Base-by-base conservation (phyloP, 2,329 filamentous ascomycete species). In the Mycosphaerelloides madeirae region DNA sequence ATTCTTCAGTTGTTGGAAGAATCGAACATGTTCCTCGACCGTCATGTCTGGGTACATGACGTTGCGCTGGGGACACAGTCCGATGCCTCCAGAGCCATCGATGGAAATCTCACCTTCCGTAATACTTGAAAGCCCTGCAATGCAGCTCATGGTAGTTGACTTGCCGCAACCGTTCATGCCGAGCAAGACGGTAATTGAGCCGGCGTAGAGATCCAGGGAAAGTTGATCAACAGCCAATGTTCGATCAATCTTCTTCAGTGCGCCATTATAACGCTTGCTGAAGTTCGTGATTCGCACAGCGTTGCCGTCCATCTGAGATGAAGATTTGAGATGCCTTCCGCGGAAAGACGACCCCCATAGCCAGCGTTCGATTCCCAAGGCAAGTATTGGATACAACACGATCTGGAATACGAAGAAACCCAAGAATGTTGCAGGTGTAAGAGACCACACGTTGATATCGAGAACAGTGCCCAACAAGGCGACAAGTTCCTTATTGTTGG, bases 121-220 rank as follows among this genome's bases (percentile, higher is more conserved):
- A 16, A 91, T 75, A 34, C 79, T 85, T 56, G 84, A 87, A 39
- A 91, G 77, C 3, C 90, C 90, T 9, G 88, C 85, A 52, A 96
- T 90, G 5, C 85, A 84, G 60, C 95, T 87, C 3, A 96, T 75
- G 0, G 89, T 95, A 0, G 90, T 95, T 42, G 83, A 89, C 65
- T 96, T 96, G 29, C 90, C 90, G 56, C 83, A 88, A 14, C 90
- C 90, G 61, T 96, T 96, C 5, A 89, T 87, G 29, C 90, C 90
- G 0, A 96, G 76, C 15, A 54, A 33, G 7, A 46, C 38, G 29
- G 48, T 54, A 35, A 52, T 52, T 14, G 46, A 44, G 25, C 53
- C 53, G 29, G 46, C 43, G 22, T 34, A 51, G 6, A 53, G 20
- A 13, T 53, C 48, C 19, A 53, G 31, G 2, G 48, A 49, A 12